phyloP scores from a whole-genome alignment of 345 rosid species.

The Heritiera fomes region DNA sequence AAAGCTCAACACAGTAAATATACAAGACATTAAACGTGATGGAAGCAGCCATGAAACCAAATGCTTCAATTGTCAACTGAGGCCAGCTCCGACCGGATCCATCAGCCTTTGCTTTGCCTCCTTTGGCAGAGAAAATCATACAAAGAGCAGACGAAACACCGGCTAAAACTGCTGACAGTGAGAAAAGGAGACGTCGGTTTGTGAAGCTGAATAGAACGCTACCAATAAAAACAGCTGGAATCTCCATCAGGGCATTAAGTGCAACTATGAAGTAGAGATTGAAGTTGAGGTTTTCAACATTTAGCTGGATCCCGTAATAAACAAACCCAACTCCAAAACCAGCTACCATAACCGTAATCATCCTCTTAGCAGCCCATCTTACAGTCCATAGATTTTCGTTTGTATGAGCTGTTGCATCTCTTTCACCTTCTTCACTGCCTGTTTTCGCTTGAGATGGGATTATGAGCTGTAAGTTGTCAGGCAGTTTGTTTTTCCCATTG shows the following conservation, averaged over 20 bases:
- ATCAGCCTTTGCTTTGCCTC: not conserved
- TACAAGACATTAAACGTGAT: constrained; percentile 56
- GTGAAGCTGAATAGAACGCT: constrained; percentile 45
- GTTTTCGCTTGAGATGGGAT: constrained; percentile 27
- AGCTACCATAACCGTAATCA: constrained; percentile 50
- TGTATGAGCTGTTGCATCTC: not conserved
- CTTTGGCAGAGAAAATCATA: constrained; percentile 43
- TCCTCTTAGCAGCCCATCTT: constrained; percentile 63
- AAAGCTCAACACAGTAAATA: constrained; percentile 66
- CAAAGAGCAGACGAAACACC: constrained; percentile 59
- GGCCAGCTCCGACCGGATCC: constrained; percentile 46
- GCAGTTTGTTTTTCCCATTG: constrained; percentile 52
- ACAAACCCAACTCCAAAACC: constrained; percentile 73
- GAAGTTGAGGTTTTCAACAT: constrained; percentile 67
- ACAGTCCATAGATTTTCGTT: constrained; percentile 55
- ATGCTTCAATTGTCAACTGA: constrained; percentile 49
- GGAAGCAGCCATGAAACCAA: constrained; percentile 74
- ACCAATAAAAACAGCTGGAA: constrained; percentile 66
- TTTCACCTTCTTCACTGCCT: not conserved
- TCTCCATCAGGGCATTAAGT: constrained; percentile 71
- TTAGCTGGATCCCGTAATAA: constrained; percentile 72
- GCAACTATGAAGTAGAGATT: constrained; percentile 52
- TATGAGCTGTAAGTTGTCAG: constrained; percentile 36
- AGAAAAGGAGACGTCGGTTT: constrained; percentile 57
- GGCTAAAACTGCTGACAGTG: constrained; percentile 44